A percentile compares a stretch with the other conserved stretches of the same genome.
Conservation (phyloP, 139 green algal genomes). For the Coelastrella sp. region DNA sequence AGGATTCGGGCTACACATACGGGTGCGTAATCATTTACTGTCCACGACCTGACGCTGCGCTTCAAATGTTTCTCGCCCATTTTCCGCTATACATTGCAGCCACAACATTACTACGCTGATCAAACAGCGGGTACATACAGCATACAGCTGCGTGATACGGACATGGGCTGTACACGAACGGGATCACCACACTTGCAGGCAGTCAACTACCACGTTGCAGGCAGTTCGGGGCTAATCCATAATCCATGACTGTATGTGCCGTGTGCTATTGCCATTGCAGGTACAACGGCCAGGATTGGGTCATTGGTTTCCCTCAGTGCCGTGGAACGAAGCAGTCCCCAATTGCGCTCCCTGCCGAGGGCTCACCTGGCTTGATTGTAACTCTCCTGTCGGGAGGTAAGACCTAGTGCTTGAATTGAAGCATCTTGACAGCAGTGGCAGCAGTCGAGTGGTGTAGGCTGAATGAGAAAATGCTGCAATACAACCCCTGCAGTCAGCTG, state of each 20-base stretch:
- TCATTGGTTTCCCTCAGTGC: background rate
- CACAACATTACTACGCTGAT: background rate
- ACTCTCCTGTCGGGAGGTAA: background rate
- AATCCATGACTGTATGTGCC: background rate
- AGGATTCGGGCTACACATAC: background rate
- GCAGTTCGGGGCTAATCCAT: background rate
- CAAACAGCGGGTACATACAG: no score
- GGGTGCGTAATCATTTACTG: background rate
- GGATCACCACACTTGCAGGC: background rate
- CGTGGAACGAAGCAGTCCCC: background rate
- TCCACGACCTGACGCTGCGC: background rate
- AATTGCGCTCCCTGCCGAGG: background rate
- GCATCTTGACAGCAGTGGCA: background rate
- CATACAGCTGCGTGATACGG: no score
- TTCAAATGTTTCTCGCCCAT: background rate
- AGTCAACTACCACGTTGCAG: background rate
- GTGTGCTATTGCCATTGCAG: background rate
- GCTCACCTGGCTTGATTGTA: background rate
- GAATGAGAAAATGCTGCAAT: no score
- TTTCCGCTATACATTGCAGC: background rate
- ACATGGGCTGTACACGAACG: no score
- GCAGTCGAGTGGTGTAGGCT: background rate
- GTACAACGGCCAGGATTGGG: background rate
- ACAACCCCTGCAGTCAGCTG: background rate
- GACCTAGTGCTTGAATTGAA: background rate